A percentile compares a stretch with the other conserved stretches of the same genome.
Evolutionary conservation across 2,329 filamentous ascomycete species (phyloP).

Genomic region (Colletotrichum musicola): DNA sequence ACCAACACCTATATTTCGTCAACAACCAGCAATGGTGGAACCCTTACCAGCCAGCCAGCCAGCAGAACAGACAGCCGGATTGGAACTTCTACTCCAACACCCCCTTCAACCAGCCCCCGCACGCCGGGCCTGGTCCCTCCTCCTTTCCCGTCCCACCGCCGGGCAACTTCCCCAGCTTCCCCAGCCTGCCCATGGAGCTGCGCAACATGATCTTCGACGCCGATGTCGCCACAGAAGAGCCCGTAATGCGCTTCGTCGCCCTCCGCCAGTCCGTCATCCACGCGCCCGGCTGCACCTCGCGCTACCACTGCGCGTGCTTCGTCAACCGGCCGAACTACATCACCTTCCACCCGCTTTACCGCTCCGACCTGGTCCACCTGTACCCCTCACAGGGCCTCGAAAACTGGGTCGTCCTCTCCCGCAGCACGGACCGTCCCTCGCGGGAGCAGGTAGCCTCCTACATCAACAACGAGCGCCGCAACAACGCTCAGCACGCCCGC

Average conservation of each 20-base stretch:
- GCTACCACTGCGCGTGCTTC: neutral
- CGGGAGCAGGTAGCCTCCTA: neutral
- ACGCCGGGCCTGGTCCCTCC: no score
- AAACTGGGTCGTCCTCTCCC: neutral
- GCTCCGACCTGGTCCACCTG: neutral
- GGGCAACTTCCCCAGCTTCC: no score
- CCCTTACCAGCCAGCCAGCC: no score
- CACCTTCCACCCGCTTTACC: conserved; percentile 22
- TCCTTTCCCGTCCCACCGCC: neutral
- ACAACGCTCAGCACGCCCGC: neutral
- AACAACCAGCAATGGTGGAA: no score
- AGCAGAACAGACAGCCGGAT: neutral
- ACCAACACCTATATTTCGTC: no score
- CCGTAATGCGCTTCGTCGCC: conserved; percentile 15
- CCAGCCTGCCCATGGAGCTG: neutral
- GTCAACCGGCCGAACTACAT: conserved; percentile 7
- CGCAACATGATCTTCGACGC: neutral
- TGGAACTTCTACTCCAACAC: neutral
- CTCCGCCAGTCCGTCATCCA: conserved; percentile 16
- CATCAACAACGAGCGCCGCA: neutral
- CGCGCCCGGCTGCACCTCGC: neutral
- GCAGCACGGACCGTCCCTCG: neutral
- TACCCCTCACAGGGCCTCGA: no score
- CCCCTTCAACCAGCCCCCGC: no score
- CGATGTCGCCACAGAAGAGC: neutral